These are phyloP conservation scores for Thraustochytrium sp. DNA, from an alignment of 352 stramenopile species.

Conservation along the genomic window DNA sequence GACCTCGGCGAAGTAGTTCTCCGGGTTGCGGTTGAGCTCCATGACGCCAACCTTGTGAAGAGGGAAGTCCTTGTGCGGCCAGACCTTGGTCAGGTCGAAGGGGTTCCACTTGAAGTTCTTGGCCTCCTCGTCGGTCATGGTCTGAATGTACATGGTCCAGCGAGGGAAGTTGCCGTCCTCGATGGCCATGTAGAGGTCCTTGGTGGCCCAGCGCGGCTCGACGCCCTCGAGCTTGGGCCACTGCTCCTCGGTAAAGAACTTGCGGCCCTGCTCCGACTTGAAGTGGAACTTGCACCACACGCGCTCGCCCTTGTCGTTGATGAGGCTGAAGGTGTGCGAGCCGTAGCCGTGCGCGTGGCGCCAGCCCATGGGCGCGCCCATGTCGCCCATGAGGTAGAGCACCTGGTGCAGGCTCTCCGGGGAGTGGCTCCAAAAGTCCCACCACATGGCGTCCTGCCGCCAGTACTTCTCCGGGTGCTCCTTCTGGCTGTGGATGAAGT, in stretches of 20 bases:
- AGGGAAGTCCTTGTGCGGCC: constrained; percentile 74
- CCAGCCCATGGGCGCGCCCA: constrained; percentile 75
- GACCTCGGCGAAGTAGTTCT: constrained; percentile 87
- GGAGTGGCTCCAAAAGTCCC: constrained; percentile 84
- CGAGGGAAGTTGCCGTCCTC: constrained; percentile 57
- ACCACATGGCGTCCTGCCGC: constrained; percentile 67
- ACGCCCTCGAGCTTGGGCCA: constrained; percentile 61
- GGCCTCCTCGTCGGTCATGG: constrained; percentile 74
- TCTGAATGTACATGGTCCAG: constrained; percentile 64
- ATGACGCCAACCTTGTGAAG: constrained; percentile 73
- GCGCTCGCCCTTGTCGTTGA: constrained; percentile 66
- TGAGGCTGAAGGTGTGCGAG: constrained; percentile 80
- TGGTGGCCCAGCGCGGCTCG: constrained; percentile 77
- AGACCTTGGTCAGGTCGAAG: constrained; percentile 87
- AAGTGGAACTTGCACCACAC: constrained; percentile 88
- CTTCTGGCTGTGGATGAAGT: constrained; percentile 87
- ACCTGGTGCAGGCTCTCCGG: constrained; percentile 80
- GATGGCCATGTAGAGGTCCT: constrained; percentile 84
- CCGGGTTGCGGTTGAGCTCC: constrained; percentile 80
- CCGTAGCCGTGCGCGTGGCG: constrained; percentile 85
- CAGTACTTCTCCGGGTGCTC: constrained; percentile 72
- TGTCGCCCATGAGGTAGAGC: constrained; percentile 76
- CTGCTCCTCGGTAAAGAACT: constrained; percentile 73
- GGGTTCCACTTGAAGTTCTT: constrained; percentile 64
- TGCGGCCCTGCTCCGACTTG: constrained; percentile 79